Evolutionary conservation across 148 eudicot species (phyloP), one percentile per base, ranked within the genome.

Genomic region (Hydrangea macrophylla): DNA sequence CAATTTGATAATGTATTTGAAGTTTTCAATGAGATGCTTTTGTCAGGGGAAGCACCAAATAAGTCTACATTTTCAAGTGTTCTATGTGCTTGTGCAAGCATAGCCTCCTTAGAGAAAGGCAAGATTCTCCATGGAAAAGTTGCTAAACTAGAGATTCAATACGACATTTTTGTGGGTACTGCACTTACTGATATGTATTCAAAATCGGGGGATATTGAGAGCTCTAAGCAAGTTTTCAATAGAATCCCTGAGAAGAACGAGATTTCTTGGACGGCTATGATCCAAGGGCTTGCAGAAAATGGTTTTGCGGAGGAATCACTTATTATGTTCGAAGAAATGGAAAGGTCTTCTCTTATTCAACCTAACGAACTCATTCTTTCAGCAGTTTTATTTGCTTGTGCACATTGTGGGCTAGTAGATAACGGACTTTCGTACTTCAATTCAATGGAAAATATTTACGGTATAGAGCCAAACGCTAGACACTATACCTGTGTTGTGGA

Each of bases 241-340:
- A 40, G 55, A 70, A 77, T 83, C 73, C 55, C 60, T 0, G 45
- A 36, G 22, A 80, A 75, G 65, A 83, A 80, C 55, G 86, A 76
- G 65, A 55, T 83, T 39, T 70, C 76, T 32, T 83, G 86, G 84
- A 80, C 81, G 15, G 86, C 81, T 57, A 83, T 83, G 84, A 71
- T 83, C 60, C 82, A 80, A 75, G 84, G 84, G 44, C 84, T 83
- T 22, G 86, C 86, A 23, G 86, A 82, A 67, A 82, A 82, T 32
- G 86, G 83, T 33, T 74, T 73, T 26, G 83, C 86, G 7, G 68
- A 74, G 58, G 79, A 83, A 55, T 58, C 79, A 15, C 76, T 83
- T 10, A 17, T 31, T 10, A 23, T 77, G 48, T 83, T 83, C 42
- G 79, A 83, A 65, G 69, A 83, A 75, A 80, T 83, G 79, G 65